Evolutionary conservation across 2,329 filamentous ascomycete genomes (phyloP), one percentile per base, ranked within the genome.

Genomic region (Penicillium hordei): DNA sequence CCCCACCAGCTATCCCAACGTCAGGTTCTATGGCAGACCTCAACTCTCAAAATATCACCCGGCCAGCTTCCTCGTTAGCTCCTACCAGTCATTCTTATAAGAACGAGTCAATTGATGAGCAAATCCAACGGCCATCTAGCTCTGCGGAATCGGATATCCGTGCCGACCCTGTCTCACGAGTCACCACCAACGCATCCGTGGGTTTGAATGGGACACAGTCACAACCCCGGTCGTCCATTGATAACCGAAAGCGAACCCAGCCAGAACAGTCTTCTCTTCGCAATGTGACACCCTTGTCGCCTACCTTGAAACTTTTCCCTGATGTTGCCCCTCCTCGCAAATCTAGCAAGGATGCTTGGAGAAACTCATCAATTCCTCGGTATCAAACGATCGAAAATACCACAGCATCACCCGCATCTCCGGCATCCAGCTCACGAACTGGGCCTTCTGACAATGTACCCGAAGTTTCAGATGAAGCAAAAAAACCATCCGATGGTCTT

Each of bases 281-380:
- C 56, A 64, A 31, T 36, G 34, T 42, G 29, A 59, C 48, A 17
- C 56, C 66, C 5, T 52, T 61, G 19, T 60, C 62, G 6, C 66
- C 60, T 5, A 55, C 66, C 2, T 53, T 74, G 48, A 74, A 73
- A 43, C 64, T 74, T 21, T 73, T 74, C 55, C 73, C 73, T 19
- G 69, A 72, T 48, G 64, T 68, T 21, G 60, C 69, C 44, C 67
- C 72, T 39, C 67, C 71, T 23, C 71, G 71, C 9, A 60, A 66
- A 10, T 70, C 72, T 7, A 74, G 67, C 56, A 70, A 62, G 46
- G 65, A 56, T 23, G 63, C 67, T 19, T 64, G 61, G 58, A 63
- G 70, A 36, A 58, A 69, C 25, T 68, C 67, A 8, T 33, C 53
- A 4, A 48, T 45, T 27, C 61, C 64, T 43, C 65, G 57, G 29